Evolutionary conservation across 345 rosid genomes (phyloP).

Genomic region (Arabis alpina): DNA sequence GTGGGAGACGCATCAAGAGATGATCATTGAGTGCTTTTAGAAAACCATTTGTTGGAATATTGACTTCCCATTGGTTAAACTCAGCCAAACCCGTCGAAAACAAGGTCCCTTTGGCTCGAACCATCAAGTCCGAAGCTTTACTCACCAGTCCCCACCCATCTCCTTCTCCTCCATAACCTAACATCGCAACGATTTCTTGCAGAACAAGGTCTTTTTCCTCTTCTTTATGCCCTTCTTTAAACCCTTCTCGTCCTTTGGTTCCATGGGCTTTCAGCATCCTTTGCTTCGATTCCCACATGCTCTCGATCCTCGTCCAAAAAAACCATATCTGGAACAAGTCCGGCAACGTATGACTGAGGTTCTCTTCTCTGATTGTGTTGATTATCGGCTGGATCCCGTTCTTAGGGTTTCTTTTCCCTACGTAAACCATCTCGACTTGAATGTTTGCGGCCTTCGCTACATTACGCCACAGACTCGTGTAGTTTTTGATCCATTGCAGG

Average conservation of each 20-base stretch:
- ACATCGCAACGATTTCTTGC: slow-evolving; percentile 58
- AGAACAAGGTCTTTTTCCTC: slow-evolving; percentile 57
- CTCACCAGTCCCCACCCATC: slow-evolving; percentile 68
- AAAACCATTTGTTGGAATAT: slow-evolving; percentile 47
- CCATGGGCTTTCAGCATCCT: slow-evolving; percentile 37
- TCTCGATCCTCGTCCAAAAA: slow-evolving; percentile 88
- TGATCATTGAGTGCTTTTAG: slow-evolving; percentile 53
- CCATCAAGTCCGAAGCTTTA: slow-evolving; percentile 52
- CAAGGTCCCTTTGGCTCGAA: slow-evolving; percentile 51
- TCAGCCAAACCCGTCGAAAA: slow-evolving; percentile 46
- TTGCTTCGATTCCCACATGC: slow-evolving; percentile 82
- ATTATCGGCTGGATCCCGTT: slow-evolving; percentile 52
- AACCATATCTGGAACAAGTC: slow-evolving; percentile 58
- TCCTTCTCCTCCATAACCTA: slow-evolving; percentile 62
- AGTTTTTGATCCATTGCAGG: slow-evolving; percentile 65
- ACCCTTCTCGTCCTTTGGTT: slow-evolving; percentile 35
- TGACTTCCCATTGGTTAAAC: slow-evolving; percentile 47
- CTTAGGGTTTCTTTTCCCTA: slow-evolving; percentile 68
- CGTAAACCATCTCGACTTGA: slow-evolving; percentile 62
- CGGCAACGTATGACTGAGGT: slow-evolving; percentile 50
- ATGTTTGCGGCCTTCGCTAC: slow-evolving; percentile 51
- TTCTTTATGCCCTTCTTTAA: slow-evolving; percentile 30
- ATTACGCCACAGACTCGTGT: slow-evolving; percentile 42
- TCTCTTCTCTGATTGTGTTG: slow-evolving; percentile 40
- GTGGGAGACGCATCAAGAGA: slow-evolving; percentile 48